phyloP scores from a whole-genome alignment of 2,329 filamentous ascomycete genomes.

The Cladobotryum mycophilum region DNA sequence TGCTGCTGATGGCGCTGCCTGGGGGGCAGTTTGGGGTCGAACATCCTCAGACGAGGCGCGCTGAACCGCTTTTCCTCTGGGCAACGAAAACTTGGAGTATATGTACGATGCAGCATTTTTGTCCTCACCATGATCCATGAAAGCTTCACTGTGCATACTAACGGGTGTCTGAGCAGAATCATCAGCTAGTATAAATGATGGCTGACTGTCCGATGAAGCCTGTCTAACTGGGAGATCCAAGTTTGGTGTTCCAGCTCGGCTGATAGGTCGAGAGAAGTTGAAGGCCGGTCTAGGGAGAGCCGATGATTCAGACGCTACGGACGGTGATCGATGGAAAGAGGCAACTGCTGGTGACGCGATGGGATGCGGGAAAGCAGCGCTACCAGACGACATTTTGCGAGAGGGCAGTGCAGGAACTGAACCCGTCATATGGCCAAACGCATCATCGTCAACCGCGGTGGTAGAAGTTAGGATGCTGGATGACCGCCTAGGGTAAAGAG shows the following conservation, averaged over 20 bases:
- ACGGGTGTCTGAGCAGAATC: slow-evolving; percentile 63
- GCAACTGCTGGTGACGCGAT: slow-evolving; percentile 52
- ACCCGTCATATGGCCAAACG: slow-evolving; percentile 44
- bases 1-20: slow-evolving; percentile 47
- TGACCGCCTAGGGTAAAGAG: slow-evolving; percentile 45
- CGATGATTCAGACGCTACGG: slow-evolving; percentile 75
- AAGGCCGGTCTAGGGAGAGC: slow-evolving; percentile 67
- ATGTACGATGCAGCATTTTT: slow-evolving; percentile 64
- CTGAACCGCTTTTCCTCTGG: slow-evolving; percentile 73
- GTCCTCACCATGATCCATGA: slow-evolving; percentile 48
- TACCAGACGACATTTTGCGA: slow-evolving; percentile 75
- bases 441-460: slow-evolving; percentile 64
- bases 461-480: slow-evolving; percentile 59
- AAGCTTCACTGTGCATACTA: slow-evolving; percentile 66
- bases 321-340: slow-evolving; percentile 70
- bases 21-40: slow-evolving; percentile 46
- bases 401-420: slow-evolving; percentile 58
- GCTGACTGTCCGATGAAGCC: slow-evolving; percentile 61
- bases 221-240: slow-evolving; percentile 56
- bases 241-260: slow-evolving; percentile 58
- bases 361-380: slow-evolving; percentile 39
- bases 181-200: slow-evolving; percentile 56
- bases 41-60: slow-evolving; percentile 56
- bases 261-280: slow-evolving; percentile 91
- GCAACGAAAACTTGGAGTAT: slow-evolving; percentile 78